A percentile compares a stretch with the other conserved stretches of the same genome.
phyloP scores from a whole-genome alignment of 208 protist species.

The Kentomonas sorsogonicus region DNA sequence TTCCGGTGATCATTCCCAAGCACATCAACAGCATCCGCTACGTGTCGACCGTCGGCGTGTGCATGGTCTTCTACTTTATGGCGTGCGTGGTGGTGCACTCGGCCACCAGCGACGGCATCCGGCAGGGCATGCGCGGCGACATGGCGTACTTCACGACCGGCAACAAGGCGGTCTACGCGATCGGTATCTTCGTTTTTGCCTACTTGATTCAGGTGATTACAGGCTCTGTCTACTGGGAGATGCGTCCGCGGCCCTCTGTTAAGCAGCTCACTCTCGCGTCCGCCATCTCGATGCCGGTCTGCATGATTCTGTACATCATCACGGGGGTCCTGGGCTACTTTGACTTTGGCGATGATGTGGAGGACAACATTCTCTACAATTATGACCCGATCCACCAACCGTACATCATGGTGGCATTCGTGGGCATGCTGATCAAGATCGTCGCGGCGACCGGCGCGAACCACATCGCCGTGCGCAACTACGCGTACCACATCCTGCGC shows the following conservation, averaged over 20 bases:
- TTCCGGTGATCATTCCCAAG: slow-evolving; percentile 45
- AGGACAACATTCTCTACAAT: slow-evolving; percentile 47
- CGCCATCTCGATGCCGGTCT: slow-evolving; percentile 45
- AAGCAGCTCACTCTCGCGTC: slow-evolving; percentile 38
- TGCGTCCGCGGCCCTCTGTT: slow-evolving; percentile 30
- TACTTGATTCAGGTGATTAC: slow-evolving; percentile 70
- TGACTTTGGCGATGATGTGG: slow-evolving; percentile 47
- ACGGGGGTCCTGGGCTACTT: slow-evolving; percentile 74
- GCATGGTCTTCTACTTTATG: slow-evolving; percentile 69
- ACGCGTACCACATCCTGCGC: slow-evolving; percentile 46
- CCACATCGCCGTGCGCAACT: slow-evolving; percentile 53
- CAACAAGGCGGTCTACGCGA: slow-evolving; percentile 43
- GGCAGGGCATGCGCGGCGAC: slow-evolving; percentile 26
- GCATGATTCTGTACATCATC: slow-evolving; percentile 60
- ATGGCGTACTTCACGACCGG: slow-evolving; percentile 39
- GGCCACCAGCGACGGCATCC: slow-evolving; percentile 28
- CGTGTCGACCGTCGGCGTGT: slow-evolving; percentile 49
- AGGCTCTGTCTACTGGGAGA: slow-evolving; percentile 49
- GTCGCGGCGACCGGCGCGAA: slow-evolving; percentile 57
- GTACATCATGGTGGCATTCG: slow-evolving; percentile 62
- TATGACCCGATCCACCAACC: slow-evolving; percentile 51
- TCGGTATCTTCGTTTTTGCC: slow-evolving; percentile 73
- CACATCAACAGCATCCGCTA: slow-evolving; percentile 70
- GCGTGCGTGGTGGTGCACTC: slow-evolving; percentile 52
- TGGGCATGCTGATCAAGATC: slow-evolving; percentile 67